Conservation (phyloP, 140 eudicot species). For the Flaveria floridana region DNA sequence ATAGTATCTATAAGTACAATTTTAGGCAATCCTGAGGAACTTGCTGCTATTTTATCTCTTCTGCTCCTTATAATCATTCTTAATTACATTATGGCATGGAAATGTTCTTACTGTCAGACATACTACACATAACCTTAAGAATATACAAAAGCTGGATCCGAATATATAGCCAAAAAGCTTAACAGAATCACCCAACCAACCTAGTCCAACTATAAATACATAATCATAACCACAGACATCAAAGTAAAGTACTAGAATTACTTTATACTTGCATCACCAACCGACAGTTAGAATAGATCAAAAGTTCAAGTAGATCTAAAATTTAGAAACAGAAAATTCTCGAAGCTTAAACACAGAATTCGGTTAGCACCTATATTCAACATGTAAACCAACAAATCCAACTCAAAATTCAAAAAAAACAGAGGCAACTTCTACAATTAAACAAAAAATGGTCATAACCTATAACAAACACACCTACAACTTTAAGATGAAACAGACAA, state of each 20-base stretch:
- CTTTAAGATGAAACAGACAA: background rate
- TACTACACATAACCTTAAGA: background rate
- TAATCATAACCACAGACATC: background rate
- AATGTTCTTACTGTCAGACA: background rate
- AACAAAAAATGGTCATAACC: background rate
- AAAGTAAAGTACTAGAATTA: background rate
- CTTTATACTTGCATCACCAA: background rate
- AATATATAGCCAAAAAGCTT: background rate
- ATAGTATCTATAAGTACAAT: background rate
- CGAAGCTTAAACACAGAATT: background rate
- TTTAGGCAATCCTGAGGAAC: background rate
- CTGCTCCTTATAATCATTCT: background rate
- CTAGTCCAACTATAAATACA: background rate
- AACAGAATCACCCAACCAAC: background rate
- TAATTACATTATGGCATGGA: background rate
- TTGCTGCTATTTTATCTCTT: background rate
- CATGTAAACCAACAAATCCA: conserved; percentile 23
- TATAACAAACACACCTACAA: background rate
- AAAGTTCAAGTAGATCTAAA: background rate
- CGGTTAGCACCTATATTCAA: conserved; percentile 18
- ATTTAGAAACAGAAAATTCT: background rate
- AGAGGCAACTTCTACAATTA: background rate
- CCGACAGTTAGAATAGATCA: background rate
- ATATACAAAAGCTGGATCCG: background rate
- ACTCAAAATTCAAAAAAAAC: background rate